These are phyloP conservation scores for Teratosphaeria epicoccoides DNA, from an alignment of 2,329 filamentous ascomycete species.

Conservation along the genomic window DNA sequence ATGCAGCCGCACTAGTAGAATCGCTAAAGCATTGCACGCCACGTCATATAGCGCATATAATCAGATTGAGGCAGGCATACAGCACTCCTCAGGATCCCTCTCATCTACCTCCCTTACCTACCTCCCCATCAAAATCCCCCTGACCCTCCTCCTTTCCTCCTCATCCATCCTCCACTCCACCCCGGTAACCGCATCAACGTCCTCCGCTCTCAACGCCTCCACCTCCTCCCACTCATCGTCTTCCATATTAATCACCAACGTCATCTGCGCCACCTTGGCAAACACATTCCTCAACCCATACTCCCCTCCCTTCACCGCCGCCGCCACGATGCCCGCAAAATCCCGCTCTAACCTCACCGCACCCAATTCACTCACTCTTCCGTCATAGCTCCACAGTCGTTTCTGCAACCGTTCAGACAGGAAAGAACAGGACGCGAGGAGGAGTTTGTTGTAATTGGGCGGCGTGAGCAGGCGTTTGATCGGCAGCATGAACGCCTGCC, in stretches of 20 bases:
- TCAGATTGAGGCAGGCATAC: no score
- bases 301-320: slow-evolving; percentile 54
- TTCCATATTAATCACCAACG: slow-evolving; percentile 86
- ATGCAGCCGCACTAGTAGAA: no score
- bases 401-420: slow-evolving; percentile 76
- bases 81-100: not conserved
- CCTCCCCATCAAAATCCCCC: slow-evolving; percentile 32
- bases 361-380: slow-evolving; percentile 69
- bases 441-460: slow-evolving; percentile 62
- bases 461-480: slow-evolving; percentile 75
- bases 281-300: slow-evolving; percentile 73
- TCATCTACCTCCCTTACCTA: no score
- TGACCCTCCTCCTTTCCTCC: slow-evolving; percentile 64
- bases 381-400: slow-evolving; percentile 61
- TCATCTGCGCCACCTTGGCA: slow-evolving; percentile 64
- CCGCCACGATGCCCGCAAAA: slow-evolving; percentile 61
- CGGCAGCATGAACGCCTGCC: slow-evolving; percentile 76
- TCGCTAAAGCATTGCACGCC: no score
- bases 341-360: slow-evolving; percentile 78
- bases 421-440: slow-evolving; percentile 62
- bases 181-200: slow-evolving; percentile 47
- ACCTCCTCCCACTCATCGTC: slow-evolving; percentile 85
- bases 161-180: slow-evolving; percentile 61
- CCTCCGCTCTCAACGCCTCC: slow-evolving; percentile 34
- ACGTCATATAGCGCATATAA: no score